These are phyloP conservation scores for Cytospora piceicola DNA, from an alignment of 2,329 filamentous ascomycete species.

Conservation along the genomic window DNA sequence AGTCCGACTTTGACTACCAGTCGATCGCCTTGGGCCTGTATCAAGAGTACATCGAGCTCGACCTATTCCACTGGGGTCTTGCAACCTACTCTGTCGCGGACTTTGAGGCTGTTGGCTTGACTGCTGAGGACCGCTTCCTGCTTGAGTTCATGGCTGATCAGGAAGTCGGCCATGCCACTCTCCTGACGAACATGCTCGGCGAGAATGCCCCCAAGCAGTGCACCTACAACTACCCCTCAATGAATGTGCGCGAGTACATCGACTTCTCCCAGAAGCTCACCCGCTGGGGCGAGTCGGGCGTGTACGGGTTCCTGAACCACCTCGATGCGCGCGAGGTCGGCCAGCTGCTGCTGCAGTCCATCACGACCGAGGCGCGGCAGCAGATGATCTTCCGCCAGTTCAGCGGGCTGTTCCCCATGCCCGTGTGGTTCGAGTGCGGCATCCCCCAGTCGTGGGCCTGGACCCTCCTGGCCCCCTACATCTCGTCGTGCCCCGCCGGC, in stretches of 20 bases:
- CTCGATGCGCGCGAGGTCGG: conserved; percentile 76
- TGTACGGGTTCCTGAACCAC: conserved; percentile 80
- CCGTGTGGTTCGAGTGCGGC: conserved; percentile 79
- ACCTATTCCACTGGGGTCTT: conserved; percentile 79
- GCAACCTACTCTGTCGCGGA: conserved; percentile 70
- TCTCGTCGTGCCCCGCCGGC: conserved; percentile 73
- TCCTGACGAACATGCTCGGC: conserved; percentile 79
- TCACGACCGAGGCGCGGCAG: conserved; percentile 79
- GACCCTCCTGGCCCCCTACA: conserved; percentile 81
- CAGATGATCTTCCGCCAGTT: conserved; percentile 87
- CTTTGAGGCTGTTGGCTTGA: conserved; percentile 70
- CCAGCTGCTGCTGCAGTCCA: conserved; percentile 73
- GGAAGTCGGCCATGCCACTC: conserved; percentile 76
- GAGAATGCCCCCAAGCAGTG: conserved; percentile 71
- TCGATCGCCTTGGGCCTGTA: conserved; percentile 76
- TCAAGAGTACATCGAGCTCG: conserved; percentile 84
- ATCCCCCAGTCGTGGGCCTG: conserved; percentile 85
- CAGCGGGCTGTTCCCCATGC: conserved; percentile 77
- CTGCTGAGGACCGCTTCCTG: conserved; percentile 68
- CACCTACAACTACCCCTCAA: conserved; percentile 80
- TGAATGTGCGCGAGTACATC: conserved; percentile 74
- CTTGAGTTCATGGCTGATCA: conserved; percentile 79
- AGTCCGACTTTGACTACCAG: conserved; percentile 83
- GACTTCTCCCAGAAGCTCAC: conserved; percentile 89
- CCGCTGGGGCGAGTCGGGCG: conserved; percentile 76